Conservation (phyloP, 208 protist species). For the Trichomonas vaginalis region DNA sequence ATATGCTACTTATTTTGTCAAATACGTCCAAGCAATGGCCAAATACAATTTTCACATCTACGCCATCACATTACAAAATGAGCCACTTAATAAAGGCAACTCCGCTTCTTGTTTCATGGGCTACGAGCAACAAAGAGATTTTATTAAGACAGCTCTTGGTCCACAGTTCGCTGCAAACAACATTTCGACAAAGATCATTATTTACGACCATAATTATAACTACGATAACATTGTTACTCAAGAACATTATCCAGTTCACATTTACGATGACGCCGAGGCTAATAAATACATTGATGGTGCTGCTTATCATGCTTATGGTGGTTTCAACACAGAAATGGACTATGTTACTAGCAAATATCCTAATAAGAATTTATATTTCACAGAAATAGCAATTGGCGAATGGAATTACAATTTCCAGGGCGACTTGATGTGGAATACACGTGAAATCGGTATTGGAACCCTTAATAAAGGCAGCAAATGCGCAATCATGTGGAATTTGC, state of each 20-base stretch:
- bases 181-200: background rate
- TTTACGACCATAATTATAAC: background rate
- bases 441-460: background rate
- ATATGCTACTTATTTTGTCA: background rate
- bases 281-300: background rate
- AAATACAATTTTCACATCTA: background rate
- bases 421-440: background rate
- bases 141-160: background rate
- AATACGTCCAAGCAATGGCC: background rate
- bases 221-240: background rate
- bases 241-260: background rate
- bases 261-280: background rate
- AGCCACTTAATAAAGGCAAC: background rate
- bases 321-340: background rate
- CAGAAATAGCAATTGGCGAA: constrained; percentile 2
- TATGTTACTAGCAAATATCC: background rate
- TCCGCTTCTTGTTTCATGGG: background rate
- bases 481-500: background rate
- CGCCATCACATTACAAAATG: background rate
- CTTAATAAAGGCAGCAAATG: background rate
- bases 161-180: background rate
- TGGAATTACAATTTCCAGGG: background rate
- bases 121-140: background rate
- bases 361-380: background rate
- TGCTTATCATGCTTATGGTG: background rate